phyloP scores from a whole-genome alignment of 1,284 basidiomycete species.

The Xerocomus nothofagi region DNA sequence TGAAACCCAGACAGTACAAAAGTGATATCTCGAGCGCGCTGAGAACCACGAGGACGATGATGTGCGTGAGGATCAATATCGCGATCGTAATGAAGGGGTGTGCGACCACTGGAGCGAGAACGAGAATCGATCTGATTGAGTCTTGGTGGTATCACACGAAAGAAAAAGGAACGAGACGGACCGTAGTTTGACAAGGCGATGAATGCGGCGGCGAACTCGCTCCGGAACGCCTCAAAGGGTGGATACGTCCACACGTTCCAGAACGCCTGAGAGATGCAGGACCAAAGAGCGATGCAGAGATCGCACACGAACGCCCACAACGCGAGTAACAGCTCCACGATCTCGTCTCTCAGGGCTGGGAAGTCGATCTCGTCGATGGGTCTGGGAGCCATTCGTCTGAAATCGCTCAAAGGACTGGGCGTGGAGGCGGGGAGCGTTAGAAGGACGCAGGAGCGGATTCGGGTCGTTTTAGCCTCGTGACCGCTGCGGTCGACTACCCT shows the following conservation, averaged over 20 bases:
- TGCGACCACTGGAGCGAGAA: slow-evolving; percentile 1
- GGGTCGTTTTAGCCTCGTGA: no score
- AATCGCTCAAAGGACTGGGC: background rate
- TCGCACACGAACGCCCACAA: slow-evolving; percentile 19
- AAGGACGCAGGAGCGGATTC: background rate
- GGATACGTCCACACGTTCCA: slow-evolving; percentile 25
- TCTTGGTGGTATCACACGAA: no score
- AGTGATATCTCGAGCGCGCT: background rate
- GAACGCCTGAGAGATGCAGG: slow-evolving; percentile 8
- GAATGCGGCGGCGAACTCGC: slow-evolving; percentile 15
- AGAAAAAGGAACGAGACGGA: slow-evolving; percentile 7
- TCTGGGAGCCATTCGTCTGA: slow-evolving; percentile 20
- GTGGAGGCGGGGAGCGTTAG: background rate
- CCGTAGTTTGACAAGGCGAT: slow-evolving; percentile 16
- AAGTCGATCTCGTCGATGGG: slow-evolving; percentile 25
- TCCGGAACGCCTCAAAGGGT: slow-evolving; percentile 28
- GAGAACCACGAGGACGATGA: slow-evolving; percentile 11
- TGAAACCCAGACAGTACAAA: background rate
- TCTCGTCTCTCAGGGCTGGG: slow-evolving; percentile 13
- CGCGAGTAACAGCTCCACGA: slow-evolving; percentile 15
- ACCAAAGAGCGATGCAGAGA: slow-evolving; percentile 15
- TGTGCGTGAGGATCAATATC: slow-evolving; percentile 13
- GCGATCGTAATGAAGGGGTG: slow-evolving; percentile 16
- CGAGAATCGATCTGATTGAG: no score
- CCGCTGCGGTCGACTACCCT: no score